Conservation (phyloP, 176 grass and related monocot genomes). For the Oryza longistaminata region DNA sequence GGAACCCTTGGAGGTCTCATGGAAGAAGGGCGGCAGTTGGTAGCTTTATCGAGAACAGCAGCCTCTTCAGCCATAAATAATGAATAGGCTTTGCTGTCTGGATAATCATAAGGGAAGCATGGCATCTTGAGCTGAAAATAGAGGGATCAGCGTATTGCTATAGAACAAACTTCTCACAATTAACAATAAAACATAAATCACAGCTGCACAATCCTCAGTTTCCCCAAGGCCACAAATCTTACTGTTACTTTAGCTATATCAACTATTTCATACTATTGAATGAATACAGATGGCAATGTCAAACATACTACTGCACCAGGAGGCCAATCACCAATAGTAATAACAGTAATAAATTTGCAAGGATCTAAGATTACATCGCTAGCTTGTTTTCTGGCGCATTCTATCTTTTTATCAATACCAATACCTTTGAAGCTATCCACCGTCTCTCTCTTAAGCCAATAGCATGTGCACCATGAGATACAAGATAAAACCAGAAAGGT, state of each 20-base stretch:
- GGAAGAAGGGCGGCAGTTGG: slow-evolving; percentile 53
- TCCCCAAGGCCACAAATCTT: background rate
- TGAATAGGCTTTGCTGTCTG: slow-evolving; percentile 70
- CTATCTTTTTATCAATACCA: slow-evolving; percentile 29
- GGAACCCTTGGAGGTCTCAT: slow-evolving; percentile 57
- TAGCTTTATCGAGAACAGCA: slow-evolving; percentile 45
- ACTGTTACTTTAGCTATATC: background rate
- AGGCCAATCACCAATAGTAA: slow-evolving; percentile 26
- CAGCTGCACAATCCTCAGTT: background rate
- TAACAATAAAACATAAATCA: background rate
- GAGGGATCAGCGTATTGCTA: slow-evolving; percentile 14
- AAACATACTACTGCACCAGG: background rate
- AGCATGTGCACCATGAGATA: slow-evolving; percentile 59
- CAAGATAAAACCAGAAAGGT: slow-evolving; percentile 76
- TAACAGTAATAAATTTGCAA: background rate
- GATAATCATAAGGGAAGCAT: slow-evolving; percentile 92
- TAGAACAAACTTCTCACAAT: slow-evolving; percentile 9
- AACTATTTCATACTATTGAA: slow-evolving; percentile 5
- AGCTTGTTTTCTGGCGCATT: too few relatives aligned
- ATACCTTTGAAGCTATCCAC: slow-evolving; percentile 89
- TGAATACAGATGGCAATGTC: background rate
- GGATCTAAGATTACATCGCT: too few relatives aligned
- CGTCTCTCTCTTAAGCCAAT: slow-evolving; percentile 87
- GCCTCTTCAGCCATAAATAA: slow-evolving; percentile 57
- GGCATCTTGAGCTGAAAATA: slow-evolving; percentile 63